Base-by-base conservation (phyloP, 2,329 filamentous ascomycete genomes). In the Aspergillus neoniger region DNA sequence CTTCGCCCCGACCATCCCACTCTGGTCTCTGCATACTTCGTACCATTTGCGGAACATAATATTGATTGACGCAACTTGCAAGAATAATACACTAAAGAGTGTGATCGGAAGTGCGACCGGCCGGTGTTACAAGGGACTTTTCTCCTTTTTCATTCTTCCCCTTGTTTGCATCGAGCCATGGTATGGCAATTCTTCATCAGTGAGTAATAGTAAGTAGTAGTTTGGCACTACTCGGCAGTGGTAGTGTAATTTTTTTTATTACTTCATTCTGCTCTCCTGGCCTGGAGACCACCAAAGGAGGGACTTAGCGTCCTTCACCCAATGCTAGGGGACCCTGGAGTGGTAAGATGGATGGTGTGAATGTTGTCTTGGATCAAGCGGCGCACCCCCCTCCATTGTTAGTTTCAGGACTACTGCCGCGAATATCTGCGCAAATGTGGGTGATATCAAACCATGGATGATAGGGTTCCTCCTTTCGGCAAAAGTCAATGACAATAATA, bases 271-370 rank as follows among this genome's bases (percentile, higher is more conserved):
- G 30, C 23, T 21, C 17, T n/a, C 32, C 51, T 41, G 19, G 3
- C 8, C 39, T 47, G 43, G 6, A 47, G 23, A 23, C 41, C 41
- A 36, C 32, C 32, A 36, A 44, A 44, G 17, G 21, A 49, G 14
- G 25, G 25, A 32, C 25, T 12, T 61, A 59, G 55, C 58, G 55
- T 36, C 55, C 58, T 51, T 57, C 44, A 10, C 52, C 44, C 50
- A 30, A 63, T 63, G 61, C 58, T 57, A 63, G 58, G 58, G 61
- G 61, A 55, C 61, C 28, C 47, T 50, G 47, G 38, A 50, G 23
- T 59, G 60, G 57, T 48, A 44, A 52, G 47, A 23, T 25, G 44
- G 44, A 28, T 49, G 17, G 43, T 15, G 43, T 53, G 43, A 28
- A 55, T 50, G 47, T 39, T 56, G 53, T 57, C 53, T 55, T 59